These are phyloP conservation scores for Penicillium egyptiacum DNA, from an alignment of 495 filamentous ascomycete genomes.

Conservation along the genomic window DNA sequence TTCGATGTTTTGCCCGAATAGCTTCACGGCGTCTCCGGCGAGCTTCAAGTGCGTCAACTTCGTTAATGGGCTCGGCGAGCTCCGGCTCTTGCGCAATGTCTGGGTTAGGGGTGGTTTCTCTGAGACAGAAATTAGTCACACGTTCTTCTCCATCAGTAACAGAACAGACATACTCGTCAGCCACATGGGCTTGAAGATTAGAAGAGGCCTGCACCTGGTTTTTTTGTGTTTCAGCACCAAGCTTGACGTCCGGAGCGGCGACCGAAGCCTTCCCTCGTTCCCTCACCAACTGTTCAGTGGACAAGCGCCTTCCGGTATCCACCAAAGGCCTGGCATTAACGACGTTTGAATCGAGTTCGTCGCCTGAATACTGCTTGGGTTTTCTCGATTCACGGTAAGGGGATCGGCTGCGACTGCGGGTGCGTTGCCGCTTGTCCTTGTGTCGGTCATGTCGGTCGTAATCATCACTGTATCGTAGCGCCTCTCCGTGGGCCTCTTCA, in stretches of 20 bases:
- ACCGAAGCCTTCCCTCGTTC: conserved; percentile 58
- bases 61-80: conserved; percentile 59
- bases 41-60: conserved; percentile 79
- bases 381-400: conserved; percentile 46
- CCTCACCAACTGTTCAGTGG: conserved; percentile 66
- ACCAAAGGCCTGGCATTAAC: conserved; percentile 21
- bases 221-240: conserved; percentile 66
- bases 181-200: conserved; percentile 19
- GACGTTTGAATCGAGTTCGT: conserved; percentile 32
- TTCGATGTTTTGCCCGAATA: conserved; percentile 79
- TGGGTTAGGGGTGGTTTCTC: conserved; percentile 13
- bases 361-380: conserved; percentile 44
- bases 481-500: conserved; percentile 46
- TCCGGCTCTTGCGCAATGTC: conserved; percentile 31
- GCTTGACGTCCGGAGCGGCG: conserved; percentile 56
- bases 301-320: conserved; percentile 32
- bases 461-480: conserved; percentile 56
- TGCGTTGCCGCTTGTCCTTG: conserved; percentile 62
- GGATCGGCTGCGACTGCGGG: conserved; percentile 68
- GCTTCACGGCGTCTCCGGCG: conserved; percentile 85
- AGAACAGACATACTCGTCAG: conserved; percentile 45
- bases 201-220: conserved; percentile 54
- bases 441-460: conserved; percentile 57
- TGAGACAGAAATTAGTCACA: conserved; percentile 16
- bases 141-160: neutral